Evolutionary conservation across 108 stramenopile genomes (phyloP), one percentile per base, ranked within the genome.

Genomic region (Skeletonema potamos): DNA sequence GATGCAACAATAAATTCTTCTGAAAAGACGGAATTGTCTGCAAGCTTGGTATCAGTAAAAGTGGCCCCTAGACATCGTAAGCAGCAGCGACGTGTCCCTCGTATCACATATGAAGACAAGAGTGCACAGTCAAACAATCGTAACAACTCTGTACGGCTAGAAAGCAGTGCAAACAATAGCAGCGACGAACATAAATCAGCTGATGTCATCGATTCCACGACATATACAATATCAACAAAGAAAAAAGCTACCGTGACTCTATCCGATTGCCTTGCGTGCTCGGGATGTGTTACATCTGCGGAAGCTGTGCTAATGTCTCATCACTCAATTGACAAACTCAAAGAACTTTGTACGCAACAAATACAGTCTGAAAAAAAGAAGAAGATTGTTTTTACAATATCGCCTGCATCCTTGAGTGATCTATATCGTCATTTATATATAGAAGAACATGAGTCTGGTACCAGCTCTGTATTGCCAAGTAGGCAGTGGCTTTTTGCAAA

Each of bases 281-380:
- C 85, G 26, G 99, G 99, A 58, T 99, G 99, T 74, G 96, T 99
- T 46, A 99, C 99, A 33, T 97, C 98, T 27, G 97, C 99, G 3
- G 99, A 99, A 85, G 91, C 98, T 2, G 98, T 99, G 1, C 78
- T 99, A 37, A 79, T 99, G 83, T 84, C 92, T 46, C 89, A 96
- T 64, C 98, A 99, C 82, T 92, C 87, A 34, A 72, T 89, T 13
- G 58, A 77, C 11, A 78, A 76, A 39, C 58, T 90, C 32, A 62
- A 70, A 63, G 73, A 76, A 61, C 60, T 68, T n/a, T 68, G 66
- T 22, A 9, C 59, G 59, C 13, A 28, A 66, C 51, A 48, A 64
- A 24, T 1, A 11, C 28, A 48, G 9, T 27, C 66, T 22, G 58
- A 34, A 55, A n/a, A 48, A 7, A 55, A 18, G 9, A 44, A 48